phyloP scores from a whole-genome alignment of 1,284 basidiomycete genomes.

The Vanrija sp. region DNA sequence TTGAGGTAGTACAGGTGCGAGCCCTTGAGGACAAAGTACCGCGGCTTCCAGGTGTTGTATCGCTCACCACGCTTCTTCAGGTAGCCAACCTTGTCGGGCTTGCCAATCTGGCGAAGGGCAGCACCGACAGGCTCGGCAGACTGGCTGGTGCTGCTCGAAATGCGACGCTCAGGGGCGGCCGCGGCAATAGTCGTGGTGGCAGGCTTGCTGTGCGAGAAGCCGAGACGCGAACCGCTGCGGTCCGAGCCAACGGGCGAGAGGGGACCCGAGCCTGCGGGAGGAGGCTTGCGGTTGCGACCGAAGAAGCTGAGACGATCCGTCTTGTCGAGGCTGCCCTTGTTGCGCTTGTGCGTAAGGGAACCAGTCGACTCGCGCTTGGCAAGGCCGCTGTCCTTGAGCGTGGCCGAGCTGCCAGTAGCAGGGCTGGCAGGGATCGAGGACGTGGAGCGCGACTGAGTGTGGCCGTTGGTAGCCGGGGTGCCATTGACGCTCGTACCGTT shows the following conservation, averaged over 20 bases:
- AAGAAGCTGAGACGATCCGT: constrained; percentile 60
- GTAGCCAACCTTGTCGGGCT: constrained; percentile 83
- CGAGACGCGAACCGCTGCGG: constrained; percentile 22
- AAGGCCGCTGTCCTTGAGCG: constrained; percentile 1
- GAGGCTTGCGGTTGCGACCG: constrained; percentile 70
- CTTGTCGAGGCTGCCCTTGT: constrained; percentile 46
- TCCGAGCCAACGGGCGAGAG: constrained; percentile 18
- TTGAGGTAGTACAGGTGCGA: constrained; percentile 80
- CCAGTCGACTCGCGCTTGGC: constrained; percentile 43
- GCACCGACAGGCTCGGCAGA: constrained; percentile 17
- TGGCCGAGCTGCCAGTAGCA: not conserved
- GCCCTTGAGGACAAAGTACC: constrained; percentile 94
- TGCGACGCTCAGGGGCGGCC: constrained; percentile 37
- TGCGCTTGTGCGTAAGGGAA: constrained; percentile 44
- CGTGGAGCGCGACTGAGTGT: constrained; percentile 1
- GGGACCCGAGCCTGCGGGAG: constrained; percentile 54
- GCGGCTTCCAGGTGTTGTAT: constrained; percentile 88
- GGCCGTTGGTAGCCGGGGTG: not conserved
- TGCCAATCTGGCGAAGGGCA: constrained; percentile 81
- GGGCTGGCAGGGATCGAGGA: constrained; percentile 8
- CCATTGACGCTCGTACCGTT: not conserved
- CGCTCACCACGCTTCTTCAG: constrained; percentile 93
- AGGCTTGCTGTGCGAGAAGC: constrained; percentile 10
- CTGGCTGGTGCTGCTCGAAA: constrained; percentile 9
- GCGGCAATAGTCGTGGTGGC: constrained; percentile 13